These are phyloP conservation scores for Hypoxylon sp. DNA, from an alignment of 2,329 filamentous ascomycete species.

Conservation along the genomic window DNA sequence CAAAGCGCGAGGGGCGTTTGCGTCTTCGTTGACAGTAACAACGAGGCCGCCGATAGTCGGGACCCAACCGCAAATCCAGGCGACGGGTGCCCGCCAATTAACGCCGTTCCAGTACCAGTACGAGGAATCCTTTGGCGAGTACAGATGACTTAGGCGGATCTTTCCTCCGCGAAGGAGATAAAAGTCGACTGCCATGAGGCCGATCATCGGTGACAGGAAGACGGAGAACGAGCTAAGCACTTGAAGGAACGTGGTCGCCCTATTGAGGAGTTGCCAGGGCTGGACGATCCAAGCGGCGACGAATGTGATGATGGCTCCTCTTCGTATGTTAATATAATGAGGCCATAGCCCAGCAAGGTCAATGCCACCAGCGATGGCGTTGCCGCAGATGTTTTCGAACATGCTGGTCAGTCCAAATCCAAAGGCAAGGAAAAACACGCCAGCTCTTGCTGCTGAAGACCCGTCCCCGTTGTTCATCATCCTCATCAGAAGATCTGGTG, in stretches of 20 bases:
- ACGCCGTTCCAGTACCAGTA: conserved; percentile 60
- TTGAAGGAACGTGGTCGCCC: conserved; percentile 48
- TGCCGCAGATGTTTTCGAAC: conserved; percentile 58
- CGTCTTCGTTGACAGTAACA: conserved; percentile 46
- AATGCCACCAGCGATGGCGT: conserved; percentile 50
- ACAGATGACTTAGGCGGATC: conserved; percentile 54
- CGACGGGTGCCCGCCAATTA: conserved; percentile 58
- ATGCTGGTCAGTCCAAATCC: conserved; percentile 56
- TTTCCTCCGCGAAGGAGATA: conserved; percentile 52
- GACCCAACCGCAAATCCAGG: conserved; percentile 60
- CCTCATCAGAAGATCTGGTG: conserved; percentile 58
- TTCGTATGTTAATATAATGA: conserved; percentile 50
- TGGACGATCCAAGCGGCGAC: conserved; percentile 50
- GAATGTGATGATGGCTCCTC: conserved; percentile 51
- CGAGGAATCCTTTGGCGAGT: conserved; percentile 49
- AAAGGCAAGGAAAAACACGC: conserved; percentile 50
- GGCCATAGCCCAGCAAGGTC: conserved; percentile 51
- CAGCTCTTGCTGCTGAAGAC: conserved; percentile 49
- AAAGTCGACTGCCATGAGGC: conserved; percentile 55
- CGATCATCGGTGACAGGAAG: conserved; percentile 55
- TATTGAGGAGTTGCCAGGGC: conserved; percentile 52
- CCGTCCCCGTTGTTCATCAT: conserved; percentile 60
- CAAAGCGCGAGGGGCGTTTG: conserved; percentile 52
- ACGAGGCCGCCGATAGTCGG: conserved; percentile 58
- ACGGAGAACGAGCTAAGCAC: conserved; percentile 57